phyloP scores from a whole-genome alignment of 306 rosid genomes.

The Vigna hirtella region DNA sequence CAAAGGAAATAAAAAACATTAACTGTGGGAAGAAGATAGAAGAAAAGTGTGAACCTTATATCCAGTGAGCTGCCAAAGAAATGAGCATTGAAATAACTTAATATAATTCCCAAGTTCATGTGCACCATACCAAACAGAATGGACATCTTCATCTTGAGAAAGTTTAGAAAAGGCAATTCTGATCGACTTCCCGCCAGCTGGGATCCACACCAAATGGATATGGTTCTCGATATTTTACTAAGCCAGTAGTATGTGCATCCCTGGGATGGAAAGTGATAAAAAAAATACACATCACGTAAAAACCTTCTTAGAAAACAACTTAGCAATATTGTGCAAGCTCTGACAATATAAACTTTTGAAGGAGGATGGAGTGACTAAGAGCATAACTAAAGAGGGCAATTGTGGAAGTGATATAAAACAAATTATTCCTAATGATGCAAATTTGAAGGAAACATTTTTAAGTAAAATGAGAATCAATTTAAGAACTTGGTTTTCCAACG shows the following conservation, averaged over 20 bases:
- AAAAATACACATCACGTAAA: conserved; percentile 22
- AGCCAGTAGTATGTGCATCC: conserved; percentile 72
- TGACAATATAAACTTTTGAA: neutral
- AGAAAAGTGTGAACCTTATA: too few species aligned
- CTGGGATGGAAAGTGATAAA: conserved; percentile 53
- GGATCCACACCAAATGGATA: conserved; percentile 97
- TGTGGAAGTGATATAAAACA: neutral
- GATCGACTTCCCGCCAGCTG: conserved; percentile 98
- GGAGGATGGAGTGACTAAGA: neutral
- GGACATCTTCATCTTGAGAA: conserved; percentile 70
- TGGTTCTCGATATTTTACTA: conserved; percentile 72
- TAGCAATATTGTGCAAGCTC: conserved; percentile 17
- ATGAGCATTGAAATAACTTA: too few species aligned
- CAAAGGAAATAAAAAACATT: too few species aligned
- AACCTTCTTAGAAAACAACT: conserved; percentile 2
- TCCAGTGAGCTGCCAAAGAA: too few species aligned
- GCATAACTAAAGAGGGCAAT: neutral
- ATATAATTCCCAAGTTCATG: too few species aligned
- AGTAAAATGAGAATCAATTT: neutral
- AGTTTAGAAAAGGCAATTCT: conserved; percentile 80
- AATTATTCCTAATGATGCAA: neutral
- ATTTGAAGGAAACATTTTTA: neutral
- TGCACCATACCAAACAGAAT: too few species aligned
- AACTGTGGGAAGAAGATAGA: too few species aligned
- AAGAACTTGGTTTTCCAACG: neutral